A percentile compares a stretch with the other conserved stretches of the same genome.
Evolutionary conservation across 805 yeast genomes (phyloP).

Genomic region (Torulaspora maleeae): DNA sequence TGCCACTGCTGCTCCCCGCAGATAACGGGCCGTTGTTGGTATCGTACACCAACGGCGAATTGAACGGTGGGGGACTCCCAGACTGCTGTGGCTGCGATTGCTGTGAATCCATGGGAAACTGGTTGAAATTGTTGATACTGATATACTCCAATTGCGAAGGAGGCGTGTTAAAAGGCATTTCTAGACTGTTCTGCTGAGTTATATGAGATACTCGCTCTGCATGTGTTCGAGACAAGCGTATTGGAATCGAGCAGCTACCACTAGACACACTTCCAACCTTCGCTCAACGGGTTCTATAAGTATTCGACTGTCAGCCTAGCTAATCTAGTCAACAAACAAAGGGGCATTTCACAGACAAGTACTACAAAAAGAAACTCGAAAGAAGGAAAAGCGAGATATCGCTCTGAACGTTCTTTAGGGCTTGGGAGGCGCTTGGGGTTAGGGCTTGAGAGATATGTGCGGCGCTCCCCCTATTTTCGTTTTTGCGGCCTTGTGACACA

Average conservation of each 20-base stretch:
- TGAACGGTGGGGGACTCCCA: slow-evolving; percentile 14
- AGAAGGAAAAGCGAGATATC: neutral
- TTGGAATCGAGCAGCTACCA: too few relatives aligned
- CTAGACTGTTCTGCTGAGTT: neutral
- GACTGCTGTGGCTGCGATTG: slow-evolving; percentile 8
- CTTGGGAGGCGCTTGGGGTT: too few relatives aligned
- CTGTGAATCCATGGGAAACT: slow-evolving; percentile 3
- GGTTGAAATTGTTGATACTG: slow-evolving; percentile 6
- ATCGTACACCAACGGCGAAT: slow-evolving; percentile 14
- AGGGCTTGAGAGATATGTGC: neutral
- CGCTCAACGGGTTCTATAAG: neutral
- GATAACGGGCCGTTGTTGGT: slow-evolving; percentile 2
- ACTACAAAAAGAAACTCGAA: neutral
- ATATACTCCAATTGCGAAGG: slow-evolving; percentile 11
- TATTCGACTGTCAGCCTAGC: neutral
- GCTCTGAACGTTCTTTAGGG: neutral
- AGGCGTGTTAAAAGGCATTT: slow-evolving; percentile 9
- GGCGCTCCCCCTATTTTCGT: neutral
- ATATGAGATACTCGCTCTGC: neutral
- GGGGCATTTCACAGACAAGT: neutral
- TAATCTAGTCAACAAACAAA: slow-evolving; percentile 1
- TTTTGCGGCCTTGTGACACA: slow-evolving; percentile 3
- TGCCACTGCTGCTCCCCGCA: slow-evolving; percentile 12
- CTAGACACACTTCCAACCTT: too few relatives aligned
- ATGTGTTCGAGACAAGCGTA: neutral